These are phyloP conservation scores for Panicum virgatum DNA, from an alignment of 202 grass and related monocot species.

Conservation along the genomic window DNA sequence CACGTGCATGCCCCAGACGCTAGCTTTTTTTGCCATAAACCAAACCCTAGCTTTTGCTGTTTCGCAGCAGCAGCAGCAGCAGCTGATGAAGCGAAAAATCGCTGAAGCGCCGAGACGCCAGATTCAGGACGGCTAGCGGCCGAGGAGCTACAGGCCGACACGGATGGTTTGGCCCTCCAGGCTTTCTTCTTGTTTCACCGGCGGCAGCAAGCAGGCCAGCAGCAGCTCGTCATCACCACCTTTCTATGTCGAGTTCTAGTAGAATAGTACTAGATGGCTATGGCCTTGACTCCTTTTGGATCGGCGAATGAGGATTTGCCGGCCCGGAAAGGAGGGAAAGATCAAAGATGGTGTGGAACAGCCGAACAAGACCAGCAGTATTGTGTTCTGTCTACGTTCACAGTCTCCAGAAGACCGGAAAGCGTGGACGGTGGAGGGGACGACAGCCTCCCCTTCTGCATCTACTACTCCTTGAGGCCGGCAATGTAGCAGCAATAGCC, in stretches of 20 bases:
- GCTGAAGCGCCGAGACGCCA: background rate
- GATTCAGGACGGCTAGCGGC: conserved; percentile 1
- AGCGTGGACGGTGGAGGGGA: background rate
- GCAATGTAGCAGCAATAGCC: background rate
- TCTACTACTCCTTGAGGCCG: background rate
- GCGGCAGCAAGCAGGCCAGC: background rate
- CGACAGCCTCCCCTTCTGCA: background rate
- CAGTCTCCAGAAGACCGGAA: background rate
- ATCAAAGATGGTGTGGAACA: background rate
- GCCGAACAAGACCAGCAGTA: background rate
- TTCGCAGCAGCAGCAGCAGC: background rate
- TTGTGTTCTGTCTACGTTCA: background rate
- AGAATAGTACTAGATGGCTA: too few relatives aligned
- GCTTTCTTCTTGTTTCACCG: conserved; percentile 2
- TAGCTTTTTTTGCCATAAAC: background rate
- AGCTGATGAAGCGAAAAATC: too few relatives aligned
- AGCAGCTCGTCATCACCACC: background rate
- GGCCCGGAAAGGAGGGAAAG: background rate
- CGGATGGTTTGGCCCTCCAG: background rate
- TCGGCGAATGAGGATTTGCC: background rate
- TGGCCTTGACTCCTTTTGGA: background rate
- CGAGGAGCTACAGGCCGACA: conserved; percentile 8
- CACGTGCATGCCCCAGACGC: background rate
- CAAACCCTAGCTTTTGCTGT: background rate
- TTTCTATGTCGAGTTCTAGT: background rate